Conservation (phyloP, 1,284 basidiomycete genomes). For the Stereum hirsutum region DNA sequence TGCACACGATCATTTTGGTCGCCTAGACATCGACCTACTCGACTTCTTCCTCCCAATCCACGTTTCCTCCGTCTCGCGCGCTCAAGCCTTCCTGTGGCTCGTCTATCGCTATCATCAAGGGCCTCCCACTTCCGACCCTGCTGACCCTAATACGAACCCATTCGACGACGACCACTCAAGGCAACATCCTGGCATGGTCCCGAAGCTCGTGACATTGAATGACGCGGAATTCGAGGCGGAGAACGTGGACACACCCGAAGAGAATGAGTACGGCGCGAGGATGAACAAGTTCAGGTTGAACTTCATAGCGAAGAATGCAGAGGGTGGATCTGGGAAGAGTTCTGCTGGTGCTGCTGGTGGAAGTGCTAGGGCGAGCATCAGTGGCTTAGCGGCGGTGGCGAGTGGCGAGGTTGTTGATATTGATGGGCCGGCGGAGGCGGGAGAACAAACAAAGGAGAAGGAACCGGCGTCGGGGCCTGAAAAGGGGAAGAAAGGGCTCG, state of each 20-base stretch:
- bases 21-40: conserved; percentile 40
- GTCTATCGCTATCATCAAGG: conserved; percentile 70
- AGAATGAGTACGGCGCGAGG: conserved; percentile 52
- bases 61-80: conserved; percentile 52
- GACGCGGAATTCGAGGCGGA: conserved; percentile 41
- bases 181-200: conserved; percentile 42
- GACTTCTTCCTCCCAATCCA: conserved; percentile 60
- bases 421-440: not conserved
- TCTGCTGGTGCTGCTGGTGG: conserved; percentile 18
- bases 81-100: conserved; percentile 70
- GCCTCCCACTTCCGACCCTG: not conserved
- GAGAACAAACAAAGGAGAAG: not conserved
- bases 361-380: conserved; percentile 25
- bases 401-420: no score
- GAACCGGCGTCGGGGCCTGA: not conserved
- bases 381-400: no score
- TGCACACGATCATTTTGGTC: conserved; percentile 44
- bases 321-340: conserved; percentile 31
- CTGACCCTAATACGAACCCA: conserved; percentile 39
- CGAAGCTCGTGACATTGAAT: conserved; percentile 39
- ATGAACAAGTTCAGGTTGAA: conserved; percentile 58
- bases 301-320: conserved; percentile 52
- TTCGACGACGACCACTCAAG: conserved; percentile 52
- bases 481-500: not conserved
- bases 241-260: conserved; percentile 62